A percentile compares a stretch with the other conserved stretches of the same genome.
Evolutionary conservation across 129 eudicot species (phyloP).

Genomic region (Ambrosia trifida): DNA sequence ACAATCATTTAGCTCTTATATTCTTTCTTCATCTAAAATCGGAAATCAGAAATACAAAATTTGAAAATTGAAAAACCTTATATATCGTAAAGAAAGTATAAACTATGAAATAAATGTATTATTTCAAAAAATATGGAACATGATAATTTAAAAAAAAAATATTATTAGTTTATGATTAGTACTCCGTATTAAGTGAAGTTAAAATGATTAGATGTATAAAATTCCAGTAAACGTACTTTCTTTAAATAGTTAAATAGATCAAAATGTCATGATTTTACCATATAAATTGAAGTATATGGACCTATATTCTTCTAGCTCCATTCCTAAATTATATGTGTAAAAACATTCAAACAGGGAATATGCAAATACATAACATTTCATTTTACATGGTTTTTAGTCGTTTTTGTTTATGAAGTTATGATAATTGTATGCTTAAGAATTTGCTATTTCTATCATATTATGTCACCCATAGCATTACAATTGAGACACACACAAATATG

Average conservation of each 20-base stretch:
- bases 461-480: too few relatives aligned
- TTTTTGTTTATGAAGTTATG: too few relatives aligned
- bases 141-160: too few relatives aligned
- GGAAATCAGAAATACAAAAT: background rate
- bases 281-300: conserved; percentile 24
- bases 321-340: background rate
- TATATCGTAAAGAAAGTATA: background rate
- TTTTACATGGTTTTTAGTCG: too few relatives aligned
- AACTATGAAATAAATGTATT: too few relatives aligned
- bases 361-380: conserved; percentile 6
- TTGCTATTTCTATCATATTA: too few relatives aligned
- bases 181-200: background rate
- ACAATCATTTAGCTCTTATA: too few relatives aligned
- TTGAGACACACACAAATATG: too few relatives aligned
- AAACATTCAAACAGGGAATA: too few relatives aligned
- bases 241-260: background rate
- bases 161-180: background rate
- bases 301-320: background rate
- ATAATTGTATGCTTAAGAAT: too few relatives aligned
- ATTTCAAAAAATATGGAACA: too few relatives aligned
- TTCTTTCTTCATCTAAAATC: too few relatives aligned
- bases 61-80: background rate
- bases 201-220: background rate
- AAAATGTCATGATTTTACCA: background rate
- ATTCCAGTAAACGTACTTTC: background rate